Conservation (phyloP, 768 basidiomycete genomes). For the Naganishia antarctica region DNA sequence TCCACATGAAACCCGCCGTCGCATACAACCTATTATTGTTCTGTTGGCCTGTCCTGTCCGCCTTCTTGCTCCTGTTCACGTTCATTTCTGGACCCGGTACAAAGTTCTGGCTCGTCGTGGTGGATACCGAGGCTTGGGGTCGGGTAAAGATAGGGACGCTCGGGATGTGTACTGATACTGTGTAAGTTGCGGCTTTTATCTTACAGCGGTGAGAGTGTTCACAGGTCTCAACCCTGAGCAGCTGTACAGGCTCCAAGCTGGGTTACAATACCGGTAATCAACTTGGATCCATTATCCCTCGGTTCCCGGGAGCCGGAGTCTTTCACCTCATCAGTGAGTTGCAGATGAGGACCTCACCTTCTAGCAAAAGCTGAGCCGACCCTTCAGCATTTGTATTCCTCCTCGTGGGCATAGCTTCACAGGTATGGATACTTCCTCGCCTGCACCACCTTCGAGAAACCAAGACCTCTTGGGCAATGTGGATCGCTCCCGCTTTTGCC, state of each 20-base stretch:
- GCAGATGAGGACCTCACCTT: background rate
- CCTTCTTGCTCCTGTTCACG: slow-evolving; percentile 4
- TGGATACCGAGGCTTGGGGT: background rate
- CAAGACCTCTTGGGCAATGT: background rate
- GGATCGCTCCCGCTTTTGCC: background rate
- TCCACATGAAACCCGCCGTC: background rate
- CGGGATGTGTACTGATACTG: background rate
- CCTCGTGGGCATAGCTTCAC: background rate
- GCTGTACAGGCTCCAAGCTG: background rate
- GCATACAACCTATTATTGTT: background rate
- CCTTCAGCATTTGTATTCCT: background rate
- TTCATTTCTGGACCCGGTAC: slow-evolving; percentile 11
- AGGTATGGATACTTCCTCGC: background rate
- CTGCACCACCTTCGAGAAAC: background rate
- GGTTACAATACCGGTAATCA: background rate
- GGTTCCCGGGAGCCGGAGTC: background rate
- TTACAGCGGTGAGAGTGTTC: too few species aligned
- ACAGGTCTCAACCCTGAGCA: too few species aligned
- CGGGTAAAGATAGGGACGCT: background rate
- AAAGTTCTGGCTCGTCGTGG: background rate
- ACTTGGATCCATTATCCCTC: background rate
- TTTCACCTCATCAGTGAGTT: slow-evolving; percentile 1
- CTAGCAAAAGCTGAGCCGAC: too few species aligned
- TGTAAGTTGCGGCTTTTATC: too few species aligned
- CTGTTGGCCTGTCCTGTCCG: background rate